These are phyloP conservation scores for Ascochyta rabiei DNA, from an alignment of 2,329 filamentous ascomycete species.

Conservation along the genomic window DNA sequence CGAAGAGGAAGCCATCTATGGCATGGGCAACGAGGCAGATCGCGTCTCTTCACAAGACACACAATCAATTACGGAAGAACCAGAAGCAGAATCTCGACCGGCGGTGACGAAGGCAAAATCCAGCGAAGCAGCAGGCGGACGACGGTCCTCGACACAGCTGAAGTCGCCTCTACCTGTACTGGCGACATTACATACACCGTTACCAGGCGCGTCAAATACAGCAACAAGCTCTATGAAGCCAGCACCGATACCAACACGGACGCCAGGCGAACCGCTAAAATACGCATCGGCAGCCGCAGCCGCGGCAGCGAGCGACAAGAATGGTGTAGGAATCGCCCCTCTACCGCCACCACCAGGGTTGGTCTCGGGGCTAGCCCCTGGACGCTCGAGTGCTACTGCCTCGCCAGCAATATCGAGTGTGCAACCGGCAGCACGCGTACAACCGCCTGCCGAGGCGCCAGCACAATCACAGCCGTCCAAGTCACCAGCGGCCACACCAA, in stretches of 20 bases:
- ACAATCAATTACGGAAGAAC: constrained; percentile 88
- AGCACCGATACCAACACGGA: constrained; percentile 80
- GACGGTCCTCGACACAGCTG: constrained; percentile 85
- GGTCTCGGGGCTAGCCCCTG: constrained; percentile 13
- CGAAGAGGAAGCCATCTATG: constrained; percentile 88
- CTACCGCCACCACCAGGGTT: constrained; percentile 84
- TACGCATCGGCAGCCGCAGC: constrained; percentile 96
- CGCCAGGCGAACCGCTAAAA: constrained; percentile 88
- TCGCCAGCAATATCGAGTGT: constrained; percentile 55
- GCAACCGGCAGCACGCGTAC: constrained; percentile 49
- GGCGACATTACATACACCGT: constrained; percentile 82
- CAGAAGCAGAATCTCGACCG: constrained; percentile 63
- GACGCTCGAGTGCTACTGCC: constrained; percentile 60
- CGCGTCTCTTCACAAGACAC: constrained; percentile 93
- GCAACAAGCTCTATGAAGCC: constrained; percentile 82
- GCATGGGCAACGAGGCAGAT: constrained; percentile 80
- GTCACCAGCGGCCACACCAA: constrained; percentile 55
- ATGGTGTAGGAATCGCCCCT: constrained; percentile 86
- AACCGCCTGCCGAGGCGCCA: constrained; percentile 46
- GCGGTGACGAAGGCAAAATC: constrained; percentile 61
- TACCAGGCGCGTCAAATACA: constrained; percentile 66
- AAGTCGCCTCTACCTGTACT: constrained; percentile 94
- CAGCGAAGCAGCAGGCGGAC: constrained; percentile 64
- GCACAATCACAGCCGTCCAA: constrained; percentile 47
- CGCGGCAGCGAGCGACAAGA: constrained; percentile 88